Evolutionary conservation across 129 eudicot genomes (phyloP), one percentile per base, ranked within the genome.

Genomic region (Lactuca saligna): DNA sequence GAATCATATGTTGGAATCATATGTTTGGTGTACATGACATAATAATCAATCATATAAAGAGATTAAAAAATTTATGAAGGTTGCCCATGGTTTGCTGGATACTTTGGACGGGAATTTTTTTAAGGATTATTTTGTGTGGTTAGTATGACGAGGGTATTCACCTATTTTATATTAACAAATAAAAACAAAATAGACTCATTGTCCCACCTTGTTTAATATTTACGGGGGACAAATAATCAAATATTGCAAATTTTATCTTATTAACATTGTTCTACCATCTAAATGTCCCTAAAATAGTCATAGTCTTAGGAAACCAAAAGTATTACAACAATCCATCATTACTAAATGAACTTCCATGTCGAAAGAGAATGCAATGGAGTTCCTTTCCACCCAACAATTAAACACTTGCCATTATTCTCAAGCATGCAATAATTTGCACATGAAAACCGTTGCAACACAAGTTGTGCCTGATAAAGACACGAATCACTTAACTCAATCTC

Each of bases 381-480:
- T 51, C 96, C 91, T 54, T 85, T 88, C 91, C 96, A 88, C 56
- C 89, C 91, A 12, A 85, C 61, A 48, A 85, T 34, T 12, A 88
- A 65, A n/a, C 87, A 81, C 73, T 83, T 83, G 8, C 86, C 91
- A 16, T 79, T 79, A 11, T 61, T 64, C 15, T 70, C 65, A 25
- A 88, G 67, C 12, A 57, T 79, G 72, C 87, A 85, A 37, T 73
- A 83, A 37, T 69, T 79, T 13, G 71, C 87, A 60, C 83, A 57
- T 1, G 74, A 56, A 58, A 81, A 83, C 60, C 77, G 76, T 68
- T 85, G 57, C 50, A 74, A 61, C 15, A 85, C 83, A 62, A 88
- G 75, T 39, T 80, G 77, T 20, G 87, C 89, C 11, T 88, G 96
- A 65, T 76, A 75, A 58, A 75, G 1, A 50, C 89, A 70, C 48